These are phyloP conservation scores for Cytospora mali DNA, from an alignment of 2,329 filamentous ascomycete genomes.

Conservation along the genomic window DNA sequence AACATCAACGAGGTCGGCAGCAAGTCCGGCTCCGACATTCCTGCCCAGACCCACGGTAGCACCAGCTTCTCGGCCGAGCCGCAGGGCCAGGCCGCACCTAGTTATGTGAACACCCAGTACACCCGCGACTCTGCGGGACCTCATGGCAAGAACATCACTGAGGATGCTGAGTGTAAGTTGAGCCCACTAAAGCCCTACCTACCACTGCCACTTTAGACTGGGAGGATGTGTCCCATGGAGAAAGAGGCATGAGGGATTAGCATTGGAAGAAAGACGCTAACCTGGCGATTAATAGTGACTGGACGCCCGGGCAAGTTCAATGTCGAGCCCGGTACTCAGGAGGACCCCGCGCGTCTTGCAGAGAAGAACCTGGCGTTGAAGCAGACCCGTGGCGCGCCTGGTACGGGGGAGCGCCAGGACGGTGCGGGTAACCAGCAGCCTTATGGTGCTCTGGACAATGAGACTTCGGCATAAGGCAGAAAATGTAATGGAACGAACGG, in stretches of 20 bases:
- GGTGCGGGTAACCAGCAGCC: slow-evolving; percentile 20
- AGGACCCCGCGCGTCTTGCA: slow-evolving; percentile 32
- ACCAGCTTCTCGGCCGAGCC: slow-evolving; percentile 17
- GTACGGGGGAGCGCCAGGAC: slow-evolving; percentile 21
- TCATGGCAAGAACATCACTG: slow-evolving; percentile 35
- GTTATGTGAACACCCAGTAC: slow-evolving; percentile 29
- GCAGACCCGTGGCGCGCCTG: slow-evolving; percentile 10
- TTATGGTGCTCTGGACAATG: slow-evolving; percentile 17
- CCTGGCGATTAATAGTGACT: slow-evolving; percentile 10
- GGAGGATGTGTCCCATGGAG: too few relatives aligned
- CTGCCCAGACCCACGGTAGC: slow-evolving; percentile 2
- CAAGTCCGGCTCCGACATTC: neutral
- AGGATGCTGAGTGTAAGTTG: slow-evolving; percentile 30
- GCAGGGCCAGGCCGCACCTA: slow-evolving; percentile 31
- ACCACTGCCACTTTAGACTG: neutral
- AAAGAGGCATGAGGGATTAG: too few relatives aligned
- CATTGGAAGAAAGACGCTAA: neutral
- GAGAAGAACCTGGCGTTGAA: slow-evolving; percentile 15
- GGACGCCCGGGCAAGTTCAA: slow-evolving; percentile 30
- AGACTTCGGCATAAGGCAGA: slow-evolving; percentile 10
- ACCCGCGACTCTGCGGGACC: slow-evolving; percentile 27
- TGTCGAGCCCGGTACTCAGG: slow-evolving; percentile 34
- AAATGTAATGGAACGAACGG: neutral
- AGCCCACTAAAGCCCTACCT: too few relatives aligned
- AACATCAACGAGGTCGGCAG: slow-evolving; percentile 11